phyloP scores from a whole-genome alignment of 495 filamentous ascomycete species.

The Friedmanniomyces endolithicus region DNA sequence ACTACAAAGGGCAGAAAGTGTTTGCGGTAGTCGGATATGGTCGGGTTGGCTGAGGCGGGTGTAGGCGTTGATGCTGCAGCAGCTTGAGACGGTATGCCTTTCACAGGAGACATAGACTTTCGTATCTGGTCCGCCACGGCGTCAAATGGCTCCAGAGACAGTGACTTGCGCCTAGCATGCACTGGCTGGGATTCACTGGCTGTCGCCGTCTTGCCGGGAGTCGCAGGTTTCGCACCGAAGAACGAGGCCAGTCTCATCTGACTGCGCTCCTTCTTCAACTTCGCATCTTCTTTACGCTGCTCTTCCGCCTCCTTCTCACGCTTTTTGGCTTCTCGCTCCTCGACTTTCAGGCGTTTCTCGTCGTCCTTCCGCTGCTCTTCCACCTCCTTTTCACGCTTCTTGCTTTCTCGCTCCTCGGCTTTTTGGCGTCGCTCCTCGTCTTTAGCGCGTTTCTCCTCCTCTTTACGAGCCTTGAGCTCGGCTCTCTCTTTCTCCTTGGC shows the following conservation, averaged over 20 bases:
- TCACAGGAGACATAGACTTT: slow-evolving; percentile 9
- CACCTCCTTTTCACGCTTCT: slow-evolving; percentile 33
- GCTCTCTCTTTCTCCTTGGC: slow-evolving; percentile 36
- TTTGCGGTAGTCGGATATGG: slow-evolving; percentile 51
- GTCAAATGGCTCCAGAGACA: slow-evolving; percentile 25
- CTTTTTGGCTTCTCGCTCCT: slow-evolving; percentile 36
- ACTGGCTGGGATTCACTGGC: neutral
- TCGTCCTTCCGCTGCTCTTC: slow-evolving; percentile 42
- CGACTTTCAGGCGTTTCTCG: slow-evolving; percentile 29
- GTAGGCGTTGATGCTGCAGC: neutral
- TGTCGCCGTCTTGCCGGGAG: neutral
- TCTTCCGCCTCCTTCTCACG: slow-evolving; percentile 38
- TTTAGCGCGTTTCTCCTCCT: slow-evolving; percentile 30
- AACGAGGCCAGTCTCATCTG: slow-evolving; percentile 21
- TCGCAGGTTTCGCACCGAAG: slow-evolving; percentile 12
- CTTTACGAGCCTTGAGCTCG: slow-evolving; percentile 22
- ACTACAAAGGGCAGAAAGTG: slow-evolving; percentile 49
- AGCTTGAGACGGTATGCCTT: neutral
- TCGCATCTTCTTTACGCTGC: slow-evolving; percentile 51
- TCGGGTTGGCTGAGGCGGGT: slow-evolving; percentile 24
- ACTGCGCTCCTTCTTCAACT: slow-evolving; percentile 53
- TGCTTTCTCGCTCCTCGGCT: slow-evolving; percentile 32
- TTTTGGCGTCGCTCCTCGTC: slow-evolving; percentile 32
- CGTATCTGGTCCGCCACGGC: slow-evolving; percentile 18
- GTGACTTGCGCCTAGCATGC: slow-evolving; percentile 18